phyloP scores from a whole-genome alignment of 257 asterid genomes.

The Gentiana dahurica region DNA sequence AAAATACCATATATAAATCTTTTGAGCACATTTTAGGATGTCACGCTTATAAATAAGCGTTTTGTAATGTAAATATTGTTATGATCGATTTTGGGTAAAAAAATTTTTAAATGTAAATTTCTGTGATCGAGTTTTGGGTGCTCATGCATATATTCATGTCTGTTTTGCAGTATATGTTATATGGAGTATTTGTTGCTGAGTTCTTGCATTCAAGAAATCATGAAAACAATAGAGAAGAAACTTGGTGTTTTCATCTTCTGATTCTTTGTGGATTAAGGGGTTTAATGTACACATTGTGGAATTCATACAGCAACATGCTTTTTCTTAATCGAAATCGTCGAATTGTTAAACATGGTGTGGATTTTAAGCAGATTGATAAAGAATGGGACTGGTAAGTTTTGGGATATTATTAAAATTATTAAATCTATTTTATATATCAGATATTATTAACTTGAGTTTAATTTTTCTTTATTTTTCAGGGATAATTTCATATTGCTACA shows the following conservation, averaged over 20 bases:
- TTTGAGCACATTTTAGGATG: neutral
- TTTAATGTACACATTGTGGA: constrained; percentile 37
- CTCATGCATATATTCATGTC: neutral
- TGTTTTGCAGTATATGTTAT: constrained; percentile 35
- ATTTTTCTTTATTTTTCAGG: constrained; percentile 25
- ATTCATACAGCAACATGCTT: constrained; percentile 56
- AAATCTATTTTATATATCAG: neutral
- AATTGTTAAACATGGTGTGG: constrained; percentile 57
- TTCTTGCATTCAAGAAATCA: constrained; percentile 36
- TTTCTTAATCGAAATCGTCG: constrained; percentile 59
- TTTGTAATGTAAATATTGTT: too few species aligned
- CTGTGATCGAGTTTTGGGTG: too few species aligned
- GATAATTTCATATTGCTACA: constrained; percentile 76
- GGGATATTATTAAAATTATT: neutral
- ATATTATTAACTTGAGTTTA: too few species aligned
- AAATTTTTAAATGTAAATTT: too few species aligned
- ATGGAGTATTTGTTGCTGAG: constrained; percentile 55
- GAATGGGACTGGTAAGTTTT: constrained; percentile 70
- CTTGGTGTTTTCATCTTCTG: constrained; percentile 56
- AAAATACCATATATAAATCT: neutral
- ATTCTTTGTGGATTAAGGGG: constrained; percentile 43
- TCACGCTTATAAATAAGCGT: too few species aligned
- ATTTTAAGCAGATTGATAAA: constrained; percentile 68
- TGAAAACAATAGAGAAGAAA: constrained; percentile 23
- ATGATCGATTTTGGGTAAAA: too few species aligned